phyloP scores from a whole-genome alignment of 2,329 filamentous ascomycete species.

The Aureobasidium sp. region DNA sequence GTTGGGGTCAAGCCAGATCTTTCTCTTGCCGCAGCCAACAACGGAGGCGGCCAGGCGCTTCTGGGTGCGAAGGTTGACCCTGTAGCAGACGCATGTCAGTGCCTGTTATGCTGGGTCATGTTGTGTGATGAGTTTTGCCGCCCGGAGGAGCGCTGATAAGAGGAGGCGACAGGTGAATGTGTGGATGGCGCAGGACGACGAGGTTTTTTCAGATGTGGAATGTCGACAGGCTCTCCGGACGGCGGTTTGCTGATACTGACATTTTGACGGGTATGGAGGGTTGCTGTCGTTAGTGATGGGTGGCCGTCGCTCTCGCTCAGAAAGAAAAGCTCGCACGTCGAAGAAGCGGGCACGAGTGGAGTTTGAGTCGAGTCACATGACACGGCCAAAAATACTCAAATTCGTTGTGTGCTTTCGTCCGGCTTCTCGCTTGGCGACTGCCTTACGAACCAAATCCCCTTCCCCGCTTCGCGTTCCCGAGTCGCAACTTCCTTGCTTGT shows the following conservation, averaged over 20 bases:
- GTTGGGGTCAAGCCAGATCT: conserved; percentile 99
- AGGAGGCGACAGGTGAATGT: not conserved
- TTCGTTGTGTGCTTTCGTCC: conserved; percentile 2
- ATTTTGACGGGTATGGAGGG: conserved; percentile 15
- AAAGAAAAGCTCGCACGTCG: conserved; percentile 12
- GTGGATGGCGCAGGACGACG: conserved; percentile 9
- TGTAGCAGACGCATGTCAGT: conserved; percentile 36
- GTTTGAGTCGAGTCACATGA: not conserved
- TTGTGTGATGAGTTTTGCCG: conserved; percentile 12
- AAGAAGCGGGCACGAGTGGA: not conserved
- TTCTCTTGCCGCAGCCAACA: conserved; percentile 98
- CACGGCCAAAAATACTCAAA: not conserved
- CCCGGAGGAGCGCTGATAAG: conserved; percentile 11
- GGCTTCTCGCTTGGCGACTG: not conserved
- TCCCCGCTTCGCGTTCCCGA: not conserved
- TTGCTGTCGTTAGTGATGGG: conserved; percentile 14
- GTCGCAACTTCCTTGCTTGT: not conserved
- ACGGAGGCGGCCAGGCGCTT: conserved; percentile 99
- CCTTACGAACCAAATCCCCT: not conserved
- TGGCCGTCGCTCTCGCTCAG: conserved; percentile 14
- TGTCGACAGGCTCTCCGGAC: conserved; percentile 12
- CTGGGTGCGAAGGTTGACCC: conserved; percentile 99
- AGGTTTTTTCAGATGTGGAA: conserved; percentile 6
- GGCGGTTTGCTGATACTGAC: conserved; percentile 14
- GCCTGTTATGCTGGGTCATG: conserved; percentile 8